These are phyloP conservation scores for Lachnellula suecica DNA, from an alignment of 2,329 filamentous ascomycete species.

Conservation along the genomic window DNA sequence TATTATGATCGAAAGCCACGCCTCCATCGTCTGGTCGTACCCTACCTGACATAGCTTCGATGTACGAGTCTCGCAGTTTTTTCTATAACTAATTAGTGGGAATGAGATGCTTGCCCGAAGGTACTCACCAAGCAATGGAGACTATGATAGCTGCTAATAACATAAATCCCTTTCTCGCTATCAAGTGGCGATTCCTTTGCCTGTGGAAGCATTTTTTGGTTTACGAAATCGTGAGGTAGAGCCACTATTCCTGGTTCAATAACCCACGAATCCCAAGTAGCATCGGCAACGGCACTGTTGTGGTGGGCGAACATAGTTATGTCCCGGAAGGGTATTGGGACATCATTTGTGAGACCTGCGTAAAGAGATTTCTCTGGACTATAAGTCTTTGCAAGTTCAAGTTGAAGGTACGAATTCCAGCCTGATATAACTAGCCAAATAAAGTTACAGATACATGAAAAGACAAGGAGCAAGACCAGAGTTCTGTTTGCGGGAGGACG, in stretches of 20 bases:
- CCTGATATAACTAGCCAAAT: background rate
- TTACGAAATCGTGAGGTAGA: background rate
- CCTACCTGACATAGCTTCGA: background rate
- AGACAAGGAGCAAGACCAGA: background rate
- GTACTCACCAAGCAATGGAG: background rate
- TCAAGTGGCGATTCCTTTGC: background rate
- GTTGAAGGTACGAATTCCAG: background rate
- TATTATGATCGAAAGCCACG: background rate
- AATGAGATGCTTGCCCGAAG: background rate
- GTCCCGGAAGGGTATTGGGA: background rate
- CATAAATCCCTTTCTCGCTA: background rate
- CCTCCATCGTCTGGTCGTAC: background rate
- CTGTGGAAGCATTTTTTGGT: conserved; percentile 1
- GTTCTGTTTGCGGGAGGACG: background rate
- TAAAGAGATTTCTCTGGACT: background rate
- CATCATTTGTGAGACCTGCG: background rate
- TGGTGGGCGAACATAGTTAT: background rate
- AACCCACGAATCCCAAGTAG: conserved; percentile 1
- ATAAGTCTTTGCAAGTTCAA: background rate
- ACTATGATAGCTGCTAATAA: background rate
- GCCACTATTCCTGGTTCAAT: conserved; percentile 1
- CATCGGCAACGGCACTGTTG: background rate
- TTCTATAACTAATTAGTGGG: background rate
- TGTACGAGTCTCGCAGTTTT: background rate
- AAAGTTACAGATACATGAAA: background rate